These are phyloP conservation scores for Aspergillus flavus DNA, from an alignment of 2,329 filamentous ascomycete species.

Conservation along the genomic window DNA sequence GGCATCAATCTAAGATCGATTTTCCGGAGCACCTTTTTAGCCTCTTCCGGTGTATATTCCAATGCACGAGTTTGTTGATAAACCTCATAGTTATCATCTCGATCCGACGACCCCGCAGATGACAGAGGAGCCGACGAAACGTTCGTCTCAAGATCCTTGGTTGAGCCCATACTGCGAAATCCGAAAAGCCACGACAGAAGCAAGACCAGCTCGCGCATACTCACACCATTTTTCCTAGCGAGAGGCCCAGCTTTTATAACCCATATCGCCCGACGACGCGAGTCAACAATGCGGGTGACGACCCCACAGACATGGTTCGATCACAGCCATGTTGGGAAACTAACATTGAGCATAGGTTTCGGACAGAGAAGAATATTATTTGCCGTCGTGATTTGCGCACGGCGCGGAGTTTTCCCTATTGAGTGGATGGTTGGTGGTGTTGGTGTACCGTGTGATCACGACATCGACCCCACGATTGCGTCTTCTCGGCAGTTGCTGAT, in stretches of 20 bases:
- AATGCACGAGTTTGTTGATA: conserved; percentile 31
- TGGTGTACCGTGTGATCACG: conserved; percentile 11
- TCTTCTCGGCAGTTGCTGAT: conserved; percentile 6
- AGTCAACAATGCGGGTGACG: not conserved
- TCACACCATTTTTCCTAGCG: not conserved
- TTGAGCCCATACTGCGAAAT: not conserved
- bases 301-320: conserved; percentile 5
- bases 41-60: conserved; percentile 27
- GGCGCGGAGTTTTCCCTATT: not conserved
- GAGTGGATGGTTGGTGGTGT: not conserved
- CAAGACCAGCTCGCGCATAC: not conserved
- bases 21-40: conserved; percentile 51
- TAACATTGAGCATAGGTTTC: not conserved
- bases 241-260: not conserved
- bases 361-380: not conserved
- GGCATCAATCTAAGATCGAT: conserved; percentile 60
- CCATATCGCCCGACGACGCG: not conserved
- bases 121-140: conserved; percentile 14
- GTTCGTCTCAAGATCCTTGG: conserved; percentile 17
- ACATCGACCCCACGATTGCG: conserved; percentile 16
- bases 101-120: conserved; percentile 19
- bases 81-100: conserved; percentile 43
- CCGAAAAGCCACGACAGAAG: not conserved
- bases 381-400: not conserved
- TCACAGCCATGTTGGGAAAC: not conserved